phyloP scores from a whole-genome alignment of 1,284 basidiomycete species.

The Cutaneotrichosporon sp. region DNA sequence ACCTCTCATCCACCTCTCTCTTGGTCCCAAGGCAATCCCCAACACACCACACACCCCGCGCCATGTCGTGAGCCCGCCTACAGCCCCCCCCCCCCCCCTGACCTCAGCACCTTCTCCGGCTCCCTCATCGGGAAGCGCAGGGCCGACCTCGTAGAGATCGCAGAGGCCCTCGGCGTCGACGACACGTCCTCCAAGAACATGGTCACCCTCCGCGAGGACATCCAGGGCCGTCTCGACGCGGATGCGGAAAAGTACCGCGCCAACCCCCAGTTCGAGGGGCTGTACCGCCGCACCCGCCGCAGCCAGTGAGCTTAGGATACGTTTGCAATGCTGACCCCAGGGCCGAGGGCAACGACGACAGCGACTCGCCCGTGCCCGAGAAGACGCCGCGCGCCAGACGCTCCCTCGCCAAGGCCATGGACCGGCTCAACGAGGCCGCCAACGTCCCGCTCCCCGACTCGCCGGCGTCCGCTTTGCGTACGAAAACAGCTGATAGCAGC shows the following conservation, averaged over 20 bases:
- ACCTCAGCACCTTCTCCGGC: slow-evolving; percentile 34
- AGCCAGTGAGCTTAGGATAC: not conserved
- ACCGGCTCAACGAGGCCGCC: slow-evolving; percentile 41
- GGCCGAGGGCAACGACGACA: slow-evolving; percentile 12
- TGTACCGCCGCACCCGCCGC: slow-evolving; percentile 32
- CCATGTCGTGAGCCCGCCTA: slow-evolving; percentile 7
- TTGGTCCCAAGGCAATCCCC: too few relatives aligned
- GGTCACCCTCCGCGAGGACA: slow-evolving; percentile 35
- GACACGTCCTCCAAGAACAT: slow-evolving; percentile 27
- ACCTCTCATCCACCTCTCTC: slow-evolving; percentile 8
- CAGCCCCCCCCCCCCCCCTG: not conserved
- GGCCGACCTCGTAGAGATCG: slow-evolving; percentile 48
- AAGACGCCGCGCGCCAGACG: slow-evolving; percentile 31
- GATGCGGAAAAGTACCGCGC: slow-evolving; percentile 30
- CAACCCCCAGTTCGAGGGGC: slow-evolving; percentile 42
- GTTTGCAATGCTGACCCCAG: not conserved
- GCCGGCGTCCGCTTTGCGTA: slow-evolving; percentile 39
- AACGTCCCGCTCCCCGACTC: slow-evolving; percentile 44
- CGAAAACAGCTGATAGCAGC: not conserved
- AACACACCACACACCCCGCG: too few relatives aligned
- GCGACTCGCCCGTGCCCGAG: slow-evolving; percentile 32
- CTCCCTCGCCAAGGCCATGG: slow-evolving; percentile 38
- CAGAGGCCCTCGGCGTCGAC: slow-evolving; percentile 36
- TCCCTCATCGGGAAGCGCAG: slow-evolving; percentile 42
- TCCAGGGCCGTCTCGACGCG: slow-evolving; percentile 41